A percentile compares a stretch with the other conserved stretches of the same genome.
Evolutionary conservation across 176 grass and related monocot genomes (phyloP).

Genomic region (Oryza brachyantha): DNA sequence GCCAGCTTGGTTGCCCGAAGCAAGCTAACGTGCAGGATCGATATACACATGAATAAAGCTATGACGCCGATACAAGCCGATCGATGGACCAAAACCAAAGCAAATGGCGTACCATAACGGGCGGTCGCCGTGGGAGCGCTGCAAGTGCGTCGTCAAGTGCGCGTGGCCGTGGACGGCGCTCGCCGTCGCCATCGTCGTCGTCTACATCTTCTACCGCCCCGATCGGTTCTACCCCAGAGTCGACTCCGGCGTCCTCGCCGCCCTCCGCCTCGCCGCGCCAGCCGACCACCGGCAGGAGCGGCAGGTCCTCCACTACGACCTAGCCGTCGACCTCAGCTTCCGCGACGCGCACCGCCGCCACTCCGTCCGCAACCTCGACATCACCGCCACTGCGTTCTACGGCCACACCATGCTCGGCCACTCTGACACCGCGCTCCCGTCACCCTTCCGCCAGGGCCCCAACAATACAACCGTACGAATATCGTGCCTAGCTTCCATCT

Average conservation of each 20-base stretch:
- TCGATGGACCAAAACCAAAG: too few species aligned
- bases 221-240: constrained; percentile 5
- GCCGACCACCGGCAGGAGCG: background rate
- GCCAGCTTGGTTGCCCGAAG: too few species aligned
- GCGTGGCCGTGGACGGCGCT: constrained; percentile 9
- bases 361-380: constrained; percentile 8
- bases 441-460: constrained; percentile 1
- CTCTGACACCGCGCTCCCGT: background rate
- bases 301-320: constrained; percentile 6
- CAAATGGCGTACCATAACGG: too few species aligned
- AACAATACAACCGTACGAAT: constrained; percentile 24
- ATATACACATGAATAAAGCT: too few species aligned
- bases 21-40: too few species aligned
- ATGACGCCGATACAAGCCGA: too few species aligned
- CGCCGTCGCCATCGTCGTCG: background rate
- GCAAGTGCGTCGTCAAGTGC: too few species aligned
- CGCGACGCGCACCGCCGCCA: background rate
- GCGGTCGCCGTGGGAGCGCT: too few species aligned
- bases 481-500: too few species aligned
- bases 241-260: constrained; percentile 8
- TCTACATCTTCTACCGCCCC: constrained; percentile 22
- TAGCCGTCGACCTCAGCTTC: background rate
- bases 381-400: constrained; percentile 8
- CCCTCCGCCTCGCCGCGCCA: constrained; percentile 10
- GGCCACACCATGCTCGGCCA: background rate